phyloP scores from a whole-genome alignment of 1,139 yeast species.

The Pichia sp. region DNA sequence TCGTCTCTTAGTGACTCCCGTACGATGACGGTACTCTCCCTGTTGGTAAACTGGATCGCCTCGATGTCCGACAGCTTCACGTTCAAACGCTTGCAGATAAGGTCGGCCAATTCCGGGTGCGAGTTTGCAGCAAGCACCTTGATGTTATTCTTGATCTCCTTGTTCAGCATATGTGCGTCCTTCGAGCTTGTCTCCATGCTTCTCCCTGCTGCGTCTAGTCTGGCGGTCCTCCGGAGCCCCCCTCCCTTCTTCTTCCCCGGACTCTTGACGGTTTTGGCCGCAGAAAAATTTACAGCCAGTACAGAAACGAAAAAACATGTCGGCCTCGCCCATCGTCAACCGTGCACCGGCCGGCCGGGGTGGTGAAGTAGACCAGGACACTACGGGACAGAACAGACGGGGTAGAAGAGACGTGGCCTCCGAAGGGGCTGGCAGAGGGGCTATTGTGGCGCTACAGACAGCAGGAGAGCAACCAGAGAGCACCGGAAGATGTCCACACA shows the following conservation, averaged over 20 bases:
- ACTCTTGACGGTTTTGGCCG: neutral
- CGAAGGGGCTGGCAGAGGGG: neutral
- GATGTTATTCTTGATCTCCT: constrained; percentile 49
- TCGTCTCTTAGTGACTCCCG: constrained; percentile 78
- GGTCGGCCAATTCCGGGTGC: constrained; percentile 80
- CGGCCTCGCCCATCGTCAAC: neutral
- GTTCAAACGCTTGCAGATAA: constrained; percentile 64
- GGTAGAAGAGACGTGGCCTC: neutral
- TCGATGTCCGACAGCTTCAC: constrained; percentile 60
- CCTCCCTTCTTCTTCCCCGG: constrained; percentile 1
- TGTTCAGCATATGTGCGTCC: constrained; percentile 27
- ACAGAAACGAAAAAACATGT: neutral
- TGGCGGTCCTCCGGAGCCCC: neutral
- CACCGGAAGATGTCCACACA: constrained; percentile 24
- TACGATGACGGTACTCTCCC: constrained; percentile 67
- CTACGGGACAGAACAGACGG: neutral
- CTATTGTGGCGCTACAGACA: neutral
- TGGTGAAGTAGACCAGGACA: neutral
- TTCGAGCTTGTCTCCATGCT: neutral
- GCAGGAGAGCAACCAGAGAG: neutral
- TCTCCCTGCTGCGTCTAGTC: neutral
- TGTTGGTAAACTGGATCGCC: constrained; percentile 66
- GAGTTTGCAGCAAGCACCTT: constrained; percentile 87
- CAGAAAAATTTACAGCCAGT: constrained; percentile 2
- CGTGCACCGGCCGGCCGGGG: constrained; percentile 3